Evolutionary conservation across 2,329 filamentous ascomycete genomes (phyloP), one percentile per base, ranked within the genome.

Genomic region (Aspergillus awamori): DNA sequence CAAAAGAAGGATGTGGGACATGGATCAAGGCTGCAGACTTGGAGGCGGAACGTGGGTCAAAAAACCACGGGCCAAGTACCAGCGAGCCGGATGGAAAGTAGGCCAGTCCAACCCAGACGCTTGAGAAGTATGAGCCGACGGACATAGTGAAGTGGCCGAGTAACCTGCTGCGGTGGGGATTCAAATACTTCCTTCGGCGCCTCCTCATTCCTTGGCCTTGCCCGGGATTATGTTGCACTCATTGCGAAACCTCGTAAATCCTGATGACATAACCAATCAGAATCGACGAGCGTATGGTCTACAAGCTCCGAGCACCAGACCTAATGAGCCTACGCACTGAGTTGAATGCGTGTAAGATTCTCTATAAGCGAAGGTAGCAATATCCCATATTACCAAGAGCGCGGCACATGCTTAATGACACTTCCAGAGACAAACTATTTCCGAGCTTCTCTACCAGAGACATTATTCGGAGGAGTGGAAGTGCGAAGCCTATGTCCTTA

Each of bases 161-260:
- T 56, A 56, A 56, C 41, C 53, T 28, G 22, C 38, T 38, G 39
- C 53, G 53, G 53, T 33, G 41, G 53, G 43, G 45, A 56, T 56
- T 56, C 53, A 47, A 55, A 56, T 56, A 56, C n/a, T 56, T 39
- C 39, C 30, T 56, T 26, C 26, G 41, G 41, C 38, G 39, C 53
- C 53, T 45, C 53, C 17, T 45, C 53, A 33, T 56, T 56, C 53
- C 41, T 56, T 56, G 53, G 39, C 43, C 41, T 33, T 45, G 39
- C 39, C 26, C 26, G 53, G 33, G 22, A 41, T 55, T 22, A 55
- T 55, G 53, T 55, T 55, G 53, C 53, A 55, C 53, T 43, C 53
- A 45, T 56, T 56, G 53, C 53, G 53, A 39, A 56, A 56, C 53
- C 53, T 56, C 53, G 53, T 56, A 56, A 56, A 47, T 45, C 28